A percentile compares a stretch with the other conserved stretches of the same genome.
Conservation (phyloP, 1,284 basidiomycete genomes). For the Papiliotrema flavescens region DNA sequence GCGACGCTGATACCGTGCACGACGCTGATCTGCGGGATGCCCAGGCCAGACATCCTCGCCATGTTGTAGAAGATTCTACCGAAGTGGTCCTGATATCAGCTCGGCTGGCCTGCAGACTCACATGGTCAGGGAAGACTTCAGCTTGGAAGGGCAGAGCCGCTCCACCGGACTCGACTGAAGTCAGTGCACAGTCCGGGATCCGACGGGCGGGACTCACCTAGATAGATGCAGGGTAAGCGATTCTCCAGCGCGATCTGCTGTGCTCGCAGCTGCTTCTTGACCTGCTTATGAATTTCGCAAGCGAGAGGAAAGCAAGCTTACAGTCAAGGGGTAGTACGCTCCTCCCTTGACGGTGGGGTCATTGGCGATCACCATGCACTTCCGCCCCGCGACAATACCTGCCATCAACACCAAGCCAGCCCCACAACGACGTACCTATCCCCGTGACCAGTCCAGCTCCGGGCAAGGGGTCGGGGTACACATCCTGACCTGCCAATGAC, state of each 20-base stretch:
- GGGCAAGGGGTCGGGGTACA: slow-evolving; percentile 78
- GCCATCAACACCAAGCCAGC: not conserved
- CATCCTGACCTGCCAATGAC: slow-evolving; percentile 77
- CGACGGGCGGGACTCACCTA: slow-evolving; percentile 62
- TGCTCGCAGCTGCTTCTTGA: slow-evolving; percentile 92
- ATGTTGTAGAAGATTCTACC: slow-evolving; percentile 97
- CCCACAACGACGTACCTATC: slow-evolving; percentile 62
- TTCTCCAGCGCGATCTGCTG: slow-evolving; percentile 91
- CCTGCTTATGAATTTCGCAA: slow-evolving; percentile 50
- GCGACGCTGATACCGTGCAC: slow-evolving; percentile 95
- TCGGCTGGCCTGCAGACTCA: slow-evolving; percentile 59
- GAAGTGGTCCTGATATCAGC: slow-evolving; percentile 65
- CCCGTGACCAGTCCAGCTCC: slow-evolving; percentile 90
- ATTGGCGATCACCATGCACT: slow-evolving; percentile 87
- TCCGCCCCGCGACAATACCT: slow-evolving; percentile 63
- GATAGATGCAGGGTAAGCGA: slow-evolving; percentile 83
- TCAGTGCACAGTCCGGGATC: not conserved
- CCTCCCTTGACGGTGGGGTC: slow-evolving; percentile 93
- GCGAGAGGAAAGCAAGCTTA: slow-evolving; percentile 39
- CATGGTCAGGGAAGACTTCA: slow-evolving; percentile 58
- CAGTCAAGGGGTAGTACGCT: slow-evolving; percentile 87
- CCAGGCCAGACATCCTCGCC: slow-evolving; percentile 77
- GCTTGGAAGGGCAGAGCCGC: slow-evolving; percentile 90
- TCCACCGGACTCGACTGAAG: slow-evolving; percentile 82
- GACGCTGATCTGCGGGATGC: slow-evolving; percentile 86